phyloP scores from a whole-genome alignment of 2,329 filamentous ascomycete genomes.

The Scleromitrula shiraiana region DNA sequence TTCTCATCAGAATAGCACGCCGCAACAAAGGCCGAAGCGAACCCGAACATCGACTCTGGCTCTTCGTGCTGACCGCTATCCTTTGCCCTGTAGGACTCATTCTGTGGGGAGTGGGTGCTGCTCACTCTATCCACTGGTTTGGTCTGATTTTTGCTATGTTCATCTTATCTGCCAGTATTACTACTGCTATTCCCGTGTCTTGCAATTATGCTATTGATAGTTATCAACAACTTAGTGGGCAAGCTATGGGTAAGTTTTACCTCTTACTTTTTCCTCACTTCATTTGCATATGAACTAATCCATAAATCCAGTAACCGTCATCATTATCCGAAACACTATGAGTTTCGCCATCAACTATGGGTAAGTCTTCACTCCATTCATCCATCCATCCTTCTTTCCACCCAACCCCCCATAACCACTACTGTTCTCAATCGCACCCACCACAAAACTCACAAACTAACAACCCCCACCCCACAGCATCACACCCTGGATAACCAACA shows the following conservation, averaged over 20 bases:
- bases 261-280: too few species aligned
- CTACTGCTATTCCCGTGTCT: conserved; percentile 35
- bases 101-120: conserved; percentile 43
- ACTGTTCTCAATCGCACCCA: too few species aligned
- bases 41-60: conserved; percentile 27
- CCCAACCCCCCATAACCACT: too few species aligned
- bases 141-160: conserved; percentile 41
- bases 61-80: conserved; percentile 30
- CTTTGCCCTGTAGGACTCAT: conserved; percentile 37
- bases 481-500: conserved; percentile 35
- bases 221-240: conserved; percentile 39
- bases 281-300: too few species aligned
- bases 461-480: too few species aligned
- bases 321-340: conserved; percentile 41
- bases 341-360: conserved; percentile 41
- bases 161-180: conserved; percentile 36
- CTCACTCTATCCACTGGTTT: conserved; percentile 37
- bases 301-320: conserved; percentile 34
- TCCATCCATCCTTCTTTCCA: too few species aligned
- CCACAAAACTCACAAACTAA: too few species aligned
- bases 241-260: conserved; percentile 32
- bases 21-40: conserved; percentile 34
- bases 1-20: conserved; percentile 32
- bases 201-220: conserved; percentile 39
- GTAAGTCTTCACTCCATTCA: too few species aligned